Evolutionary conservation across 2,329 filamentous ascomycete genomes (phyloP).

Genomic region (Clonostachys rhizophaga): DNA sequence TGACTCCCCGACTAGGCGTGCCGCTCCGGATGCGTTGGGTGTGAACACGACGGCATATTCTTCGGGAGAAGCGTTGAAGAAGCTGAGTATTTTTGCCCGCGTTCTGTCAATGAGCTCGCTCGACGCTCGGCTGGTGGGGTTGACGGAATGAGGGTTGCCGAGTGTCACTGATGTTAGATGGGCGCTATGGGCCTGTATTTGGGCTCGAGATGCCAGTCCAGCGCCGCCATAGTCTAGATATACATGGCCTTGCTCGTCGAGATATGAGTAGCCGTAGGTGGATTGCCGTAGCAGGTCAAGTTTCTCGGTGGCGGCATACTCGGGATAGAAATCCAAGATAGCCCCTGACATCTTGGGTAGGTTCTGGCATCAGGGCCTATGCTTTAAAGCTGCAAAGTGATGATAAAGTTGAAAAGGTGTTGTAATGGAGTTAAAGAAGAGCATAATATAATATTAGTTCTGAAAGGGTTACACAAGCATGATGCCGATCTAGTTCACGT

Average conservation of each 20-base stretch:
- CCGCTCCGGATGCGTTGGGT: slow-evolving; percentile 29
- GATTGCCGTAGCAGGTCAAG: no score
- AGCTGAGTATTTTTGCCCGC: slow-evolving; percentile 19
- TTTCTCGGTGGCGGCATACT: no score
- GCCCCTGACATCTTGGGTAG: no score
- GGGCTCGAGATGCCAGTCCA: slow-evolving; percentile 23
- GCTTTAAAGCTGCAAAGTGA: no score
- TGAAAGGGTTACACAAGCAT: no score
- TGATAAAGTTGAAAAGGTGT: no score
- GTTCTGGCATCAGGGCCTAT: no score
- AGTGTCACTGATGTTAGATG: slow-evolving; percentile 20
- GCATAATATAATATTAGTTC: no score
- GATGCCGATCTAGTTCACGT: no score
- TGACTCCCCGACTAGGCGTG: slow-evolving; percentile 29
- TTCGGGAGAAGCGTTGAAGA: slow-evolving; percentile 24
- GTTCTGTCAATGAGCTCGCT: slow-evolving; percentile 23
- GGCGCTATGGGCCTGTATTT: slow-evolving; percentile 20
- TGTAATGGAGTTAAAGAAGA: no score
- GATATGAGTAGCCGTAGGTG: slow-evolving; percentile 22
- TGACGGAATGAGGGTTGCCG: slow-evolving; percentile 34
- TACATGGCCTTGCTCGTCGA: slow-evolving; percentile 28
- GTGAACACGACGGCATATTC: slow-evolving; percentile 35
- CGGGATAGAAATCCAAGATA: no score
- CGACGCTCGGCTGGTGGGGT: slow-evolving; percentile 25
- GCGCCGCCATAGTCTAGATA: slow-evolving; percentile 36